Evolutionary conservation across 345 rosid species (phyloP).

Genomic region (Cardamine resedifolia): DNA sequence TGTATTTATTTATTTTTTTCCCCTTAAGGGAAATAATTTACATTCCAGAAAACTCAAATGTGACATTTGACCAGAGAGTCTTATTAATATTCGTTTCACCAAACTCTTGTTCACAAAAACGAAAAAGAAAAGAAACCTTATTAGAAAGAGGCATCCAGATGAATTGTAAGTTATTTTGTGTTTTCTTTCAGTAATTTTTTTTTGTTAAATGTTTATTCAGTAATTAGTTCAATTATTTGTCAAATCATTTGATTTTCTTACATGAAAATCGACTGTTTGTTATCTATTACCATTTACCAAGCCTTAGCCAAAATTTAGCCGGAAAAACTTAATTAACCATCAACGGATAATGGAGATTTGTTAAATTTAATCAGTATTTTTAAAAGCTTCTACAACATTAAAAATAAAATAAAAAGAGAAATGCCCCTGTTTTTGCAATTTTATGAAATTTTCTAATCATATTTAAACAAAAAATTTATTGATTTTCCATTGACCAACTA

Average conservation of each 20-base stretch:
- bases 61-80: background rate
- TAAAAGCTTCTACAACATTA: too few species aligned
- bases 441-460: too few species aligned
- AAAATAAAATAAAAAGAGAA: too few species aligned
- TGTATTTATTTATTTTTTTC: too few species aligned
- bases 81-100: background rate
- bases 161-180: conserved; percentile 17
- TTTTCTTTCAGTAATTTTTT: background rate
- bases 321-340: background rate
- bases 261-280: background rate
- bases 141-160: background rate
- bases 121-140: background rate
- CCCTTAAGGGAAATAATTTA: too few species aligned
- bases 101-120: background rate
- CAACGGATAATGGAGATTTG: too few species aligned
- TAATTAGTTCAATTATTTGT: background rate
- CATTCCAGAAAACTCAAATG: background rate
- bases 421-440: too few species aligned
- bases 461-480: too few species aligned
- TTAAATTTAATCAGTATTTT: too few species aligned
- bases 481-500: too few species aligned
- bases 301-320: background rate
- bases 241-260: background rate
- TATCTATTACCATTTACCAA: background rate
- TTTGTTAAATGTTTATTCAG: background rate